phyloP scores from a whole-genome alignment of 257 asterid species.

The Nicotiana obtusifolia region DNA sequence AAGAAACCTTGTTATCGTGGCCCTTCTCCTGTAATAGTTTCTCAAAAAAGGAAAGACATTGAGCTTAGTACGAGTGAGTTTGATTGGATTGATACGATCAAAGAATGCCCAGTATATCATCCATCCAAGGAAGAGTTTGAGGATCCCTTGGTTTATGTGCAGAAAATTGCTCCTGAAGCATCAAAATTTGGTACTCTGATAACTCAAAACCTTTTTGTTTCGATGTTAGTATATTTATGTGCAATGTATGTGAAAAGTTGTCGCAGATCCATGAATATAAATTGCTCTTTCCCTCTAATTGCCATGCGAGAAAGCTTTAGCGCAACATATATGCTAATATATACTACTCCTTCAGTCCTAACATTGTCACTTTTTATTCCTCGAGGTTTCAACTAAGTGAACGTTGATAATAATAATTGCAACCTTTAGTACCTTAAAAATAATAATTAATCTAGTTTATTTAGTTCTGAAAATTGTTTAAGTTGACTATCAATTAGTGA shows the following conservation, averaged over 20 bases:
- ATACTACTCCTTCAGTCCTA: too few species aligned
- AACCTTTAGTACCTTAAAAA: neutral
- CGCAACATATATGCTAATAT: neutral
- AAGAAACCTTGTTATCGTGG: neutral
- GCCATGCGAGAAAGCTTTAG: neutral
- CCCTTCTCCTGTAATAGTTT: neutral
- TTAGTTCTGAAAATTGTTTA: neutral
- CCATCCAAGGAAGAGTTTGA: conserved; percentile 40
- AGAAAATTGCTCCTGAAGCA: conserved; percentile 36
- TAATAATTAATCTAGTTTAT: neutral
- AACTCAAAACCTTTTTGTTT: neutral
- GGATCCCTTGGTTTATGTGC: conserved; percentile 32
- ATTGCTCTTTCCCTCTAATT: neutral
- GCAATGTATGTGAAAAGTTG: neutral
- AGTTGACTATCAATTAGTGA: too few species aligned
- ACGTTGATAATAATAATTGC: neutral
- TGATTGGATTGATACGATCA: conserved; percentile 23
- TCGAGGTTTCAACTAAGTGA: neutral
- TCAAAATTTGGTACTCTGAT: conserved; percentile 35
- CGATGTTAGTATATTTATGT: neutral
- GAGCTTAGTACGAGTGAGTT: neutral
- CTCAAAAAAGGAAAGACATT: neutral
- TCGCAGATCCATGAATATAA: neutral
- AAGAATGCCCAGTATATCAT: conserved; percentile 34
- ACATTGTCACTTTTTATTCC: neutral